phyloP scores from a whole-genome alignment of 176 grass and related monocot genomes.

The Bolboschoenus planiculmis region DNA sequence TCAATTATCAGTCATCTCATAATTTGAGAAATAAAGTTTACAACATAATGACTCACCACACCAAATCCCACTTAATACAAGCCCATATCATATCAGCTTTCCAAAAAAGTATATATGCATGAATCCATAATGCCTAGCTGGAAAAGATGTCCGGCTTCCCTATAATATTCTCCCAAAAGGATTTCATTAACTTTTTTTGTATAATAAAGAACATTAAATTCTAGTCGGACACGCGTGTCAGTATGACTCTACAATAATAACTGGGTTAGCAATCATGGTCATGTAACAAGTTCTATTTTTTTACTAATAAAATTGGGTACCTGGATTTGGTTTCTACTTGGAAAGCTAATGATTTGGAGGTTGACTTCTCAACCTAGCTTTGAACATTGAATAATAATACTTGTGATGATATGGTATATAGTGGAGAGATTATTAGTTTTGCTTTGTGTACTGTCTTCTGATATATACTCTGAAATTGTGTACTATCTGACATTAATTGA shows the following conservation, averaged over 20 bases:
- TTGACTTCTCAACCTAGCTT: not conserved
- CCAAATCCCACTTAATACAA: not conserved
- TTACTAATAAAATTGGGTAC: not conserved
- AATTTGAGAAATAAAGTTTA: not conserved
- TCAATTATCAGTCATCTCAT: not conserved
- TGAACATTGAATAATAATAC: constrained; percentile 1
- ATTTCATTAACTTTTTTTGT: not conserved
- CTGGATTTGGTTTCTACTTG: not conserved
- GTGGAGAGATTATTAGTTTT: constrained; percentile 16
- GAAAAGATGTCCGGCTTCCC: not conserved
- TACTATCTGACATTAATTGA: constrained; percentile 3
- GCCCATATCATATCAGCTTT: constrained; percentile 4
- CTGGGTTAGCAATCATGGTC: not conserved
- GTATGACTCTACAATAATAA: not conserved
- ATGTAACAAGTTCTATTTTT: not conserved
- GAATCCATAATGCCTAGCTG: constrained; percentile 4
- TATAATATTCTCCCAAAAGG: not conserved
- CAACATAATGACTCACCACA: not conserved
- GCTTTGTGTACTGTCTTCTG: not conserved
- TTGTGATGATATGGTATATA: not conserved
- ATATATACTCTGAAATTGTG: not conserved
- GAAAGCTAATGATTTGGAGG: constrained; percentile 22
- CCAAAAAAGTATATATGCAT: constrained; percentile 11
- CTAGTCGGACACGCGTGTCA: not conserved
- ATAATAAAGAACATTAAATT: not conserved